phyloP scores from a whole-genome alignment of 352 stramenopile genomes.

The Pythium pyrilobum region DNA sequence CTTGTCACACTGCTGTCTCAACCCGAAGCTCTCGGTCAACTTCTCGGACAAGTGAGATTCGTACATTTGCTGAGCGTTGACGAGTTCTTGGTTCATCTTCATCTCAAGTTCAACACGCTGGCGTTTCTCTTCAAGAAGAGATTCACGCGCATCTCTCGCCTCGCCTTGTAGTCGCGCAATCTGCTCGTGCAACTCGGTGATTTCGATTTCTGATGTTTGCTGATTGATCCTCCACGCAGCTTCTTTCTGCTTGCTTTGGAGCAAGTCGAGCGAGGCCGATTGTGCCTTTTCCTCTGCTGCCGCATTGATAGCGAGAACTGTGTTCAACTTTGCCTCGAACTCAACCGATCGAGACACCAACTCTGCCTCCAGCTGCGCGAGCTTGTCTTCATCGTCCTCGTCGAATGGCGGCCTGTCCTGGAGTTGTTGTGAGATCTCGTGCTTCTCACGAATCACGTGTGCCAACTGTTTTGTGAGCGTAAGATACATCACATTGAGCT shows the following conservation, averaged over 20 bases:
- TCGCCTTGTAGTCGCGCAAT: constrained; percentile 26
- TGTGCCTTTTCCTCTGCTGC: constrained; percentile 42
- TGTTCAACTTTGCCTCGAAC: constrained; percentile 40
- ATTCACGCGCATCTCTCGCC: constrained; percentile 10
- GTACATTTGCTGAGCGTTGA: background rate
- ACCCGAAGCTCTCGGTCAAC: constrained; percentile 8
- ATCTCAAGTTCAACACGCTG: constrained; percentile 14
- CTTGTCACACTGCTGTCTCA: background rate
- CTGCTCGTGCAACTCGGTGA: constrained; percentile 22
- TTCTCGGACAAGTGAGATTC: constrained; percentile 6
- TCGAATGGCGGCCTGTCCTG: constrained; percentile 2
- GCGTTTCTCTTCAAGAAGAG: constrained; percentile 30
- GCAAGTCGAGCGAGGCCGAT: constrained; percentile 40
- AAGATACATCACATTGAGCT: constrained; percentile 64
- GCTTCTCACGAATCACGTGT: constrained; percentile 67
- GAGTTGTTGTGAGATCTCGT: constrained; percentile 55
- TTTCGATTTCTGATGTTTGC: constrained; percentile 28
- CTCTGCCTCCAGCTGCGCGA: constrained; percentile 32
- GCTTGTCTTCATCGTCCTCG: constrained; percentile 23
- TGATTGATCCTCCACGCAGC: constrained; percentile 47
- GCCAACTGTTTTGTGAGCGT: constrained; percentile 60
- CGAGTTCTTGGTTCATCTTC: background rate
- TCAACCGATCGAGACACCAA: constrained; percentile 39
- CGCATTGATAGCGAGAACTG: constrained; percentile 21
- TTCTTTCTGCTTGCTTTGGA: constrained; percentile 58